A percentile compares a stretch with the other conserved stretches of the same genome.
Conservation (phyloP, 768 basidiomycete genomes). For the Termitomyces sp. region DNA sequence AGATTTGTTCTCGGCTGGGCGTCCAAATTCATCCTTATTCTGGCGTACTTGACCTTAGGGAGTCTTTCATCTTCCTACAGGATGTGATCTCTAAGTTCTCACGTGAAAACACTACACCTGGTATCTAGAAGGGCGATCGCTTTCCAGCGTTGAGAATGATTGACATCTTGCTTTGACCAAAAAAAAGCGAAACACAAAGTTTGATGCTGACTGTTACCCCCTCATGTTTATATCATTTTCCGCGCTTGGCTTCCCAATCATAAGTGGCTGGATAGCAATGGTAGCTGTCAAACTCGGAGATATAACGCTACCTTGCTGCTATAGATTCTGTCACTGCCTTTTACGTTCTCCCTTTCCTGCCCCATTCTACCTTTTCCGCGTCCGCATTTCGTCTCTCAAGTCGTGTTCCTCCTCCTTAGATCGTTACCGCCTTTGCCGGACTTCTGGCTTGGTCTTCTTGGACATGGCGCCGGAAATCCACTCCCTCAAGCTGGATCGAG, state of each 20-base stretch:
- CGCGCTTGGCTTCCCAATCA: background rate
- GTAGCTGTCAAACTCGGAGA: background rate
- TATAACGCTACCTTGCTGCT: background rate
- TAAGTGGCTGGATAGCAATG: no score
- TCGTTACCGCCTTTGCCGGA: conserved; percentile 9
- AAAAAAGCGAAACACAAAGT: background rate
- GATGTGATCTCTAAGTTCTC: background rate
- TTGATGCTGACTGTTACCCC: background rate
- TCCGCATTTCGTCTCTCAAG: no score
- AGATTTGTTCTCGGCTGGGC: background rate
- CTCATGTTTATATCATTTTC: background rate
- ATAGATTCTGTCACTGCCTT: background rate
- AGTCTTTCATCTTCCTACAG: background rate
- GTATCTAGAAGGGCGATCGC: background rate
- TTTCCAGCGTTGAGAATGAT: background rate
- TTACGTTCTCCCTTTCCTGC: background rate
- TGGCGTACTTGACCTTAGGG: background rate
- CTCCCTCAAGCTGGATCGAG: conserved; percentile 6
- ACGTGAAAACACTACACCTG: background rate
- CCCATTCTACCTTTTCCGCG: background rate
- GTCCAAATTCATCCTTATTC: background rate
- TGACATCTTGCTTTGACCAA: background rate
- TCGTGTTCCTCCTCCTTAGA: no score
- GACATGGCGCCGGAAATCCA: conserved; percentile 4
- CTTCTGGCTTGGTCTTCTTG: background rate